Evolutionary conservation across 495 filamentous ascomycete genomes (phyloP), one percentile per base, ranked within the genome.

Genomic region (Wilcoxina mikolae): DNA sequence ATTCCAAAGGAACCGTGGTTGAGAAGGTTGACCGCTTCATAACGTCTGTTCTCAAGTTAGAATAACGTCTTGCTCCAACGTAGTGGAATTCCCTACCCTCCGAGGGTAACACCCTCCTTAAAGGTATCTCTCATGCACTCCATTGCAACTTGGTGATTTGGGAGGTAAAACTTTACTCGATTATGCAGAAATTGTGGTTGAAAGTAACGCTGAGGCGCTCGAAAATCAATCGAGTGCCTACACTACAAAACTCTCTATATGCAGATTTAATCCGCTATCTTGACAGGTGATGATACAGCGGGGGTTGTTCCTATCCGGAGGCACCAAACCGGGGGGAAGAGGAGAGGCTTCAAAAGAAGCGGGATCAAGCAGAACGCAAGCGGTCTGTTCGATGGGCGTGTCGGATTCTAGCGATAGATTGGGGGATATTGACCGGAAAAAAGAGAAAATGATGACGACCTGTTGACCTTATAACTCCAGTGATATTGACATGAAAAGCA

Each of bases 1-100:
- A 94, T 88, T 58, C 91, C 91, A 66, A 95, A 98, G 23, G 91
- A 98, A 61, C 91, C 91, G 76, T 95, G 86, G 66, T 98, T 96
- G 72, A 98, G 85, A 35, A 89, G 88, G 62, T 87, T 84, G 64
- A 95, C 73, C 38, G 87, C 90, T 68, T 83, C 77, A 68, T 91
- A 98, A 54, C 93, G 88, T 59, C 63, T 66, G n/a, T 50, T 31
- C 44, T 53, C 44, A 23, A 11, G 28, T 59, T 50, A 50, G 56
- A 20, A 56, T 24, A n/a, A 57, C 15, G 27, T 20, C 33, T 44
- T 43, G 58, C 12, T 27, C 44, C 18, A 22, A 54, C 18, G 24
- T 25, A 27, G 11, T 28, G 44, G 29, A 22, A 54, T 29, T 24
- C 48, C 62, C 51, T 62, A 66, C 58, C 83, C 84, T 69, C 84